A percentile compares a stretch with the other conserved stretches of the same genome.
Evolutionary conservation across 2,329 filamentous ascomycete species (phyloP).

Genomic region (Kalaharituber pfeilii): DNA sequence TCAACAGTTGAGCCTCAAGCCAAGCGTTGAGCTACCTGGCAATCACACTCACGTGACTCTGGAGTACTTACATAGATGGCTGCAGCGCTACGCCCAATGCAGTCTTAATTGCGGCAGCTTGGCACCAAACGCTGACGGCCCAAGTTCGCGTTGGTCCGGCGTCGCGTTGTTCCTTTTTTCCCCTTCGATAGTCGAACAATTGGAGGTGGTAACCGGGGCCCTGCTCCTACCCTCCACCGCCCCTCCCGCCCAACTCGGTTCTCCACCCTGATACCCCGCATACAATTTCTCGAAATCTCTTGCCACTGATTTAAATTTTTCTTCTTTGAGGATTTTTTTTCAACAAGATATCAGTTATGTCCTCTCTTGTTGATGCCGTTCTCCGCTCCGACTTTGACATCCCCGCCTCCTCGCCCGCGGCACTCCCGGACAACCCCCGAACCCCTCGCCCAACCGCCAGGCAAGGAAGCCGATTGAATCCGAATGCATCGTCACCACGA

Average conservation of each 20-base stretch:
- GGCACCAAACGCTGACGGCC: conserved; percentile 1
- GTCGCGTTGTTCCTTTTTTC: not conserved
- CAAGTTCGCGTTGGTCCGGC: conserved; percentile 3
- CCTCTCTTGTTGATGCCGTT: conserved; percentile 35
- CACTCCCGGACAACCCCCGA: conserved; percentile 22
- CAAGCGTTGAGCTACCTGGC: no score
- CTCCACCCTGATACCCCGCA: not conserved
- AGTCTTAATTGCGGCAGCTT: not conserved
- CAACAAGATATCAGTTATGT: conserved; percentile 33
- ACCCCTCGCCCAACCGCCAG: not conserved
- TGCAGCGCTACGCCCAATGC: not conserved
- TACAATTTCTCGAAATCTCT: not conserved
- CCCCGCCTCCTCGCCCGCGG: conserved; percentile 10
- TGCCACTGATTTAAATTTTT: no score
- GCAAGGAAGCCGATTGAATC: not conserved
- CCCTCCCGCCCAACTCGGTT: not conserved
- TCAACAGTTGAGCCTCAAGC: no score
- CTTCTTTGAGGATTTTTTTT: no score
- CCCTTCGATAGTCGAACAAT: no score
- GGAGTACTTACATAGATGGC: no score
- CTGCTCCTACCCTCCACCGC: not conserved
- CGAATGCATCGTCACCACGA: conserved; percentile 24
- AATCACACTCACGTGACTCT: no score
- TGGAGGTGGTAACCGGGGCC: no score
- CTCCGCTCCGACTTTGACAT: conserved; percentile 30